These are phyloP conservation scores for Carex littledalei DNA, from an alignment of 176 grass and related monocot genomes.

Conservation along the genomic window DNA sequence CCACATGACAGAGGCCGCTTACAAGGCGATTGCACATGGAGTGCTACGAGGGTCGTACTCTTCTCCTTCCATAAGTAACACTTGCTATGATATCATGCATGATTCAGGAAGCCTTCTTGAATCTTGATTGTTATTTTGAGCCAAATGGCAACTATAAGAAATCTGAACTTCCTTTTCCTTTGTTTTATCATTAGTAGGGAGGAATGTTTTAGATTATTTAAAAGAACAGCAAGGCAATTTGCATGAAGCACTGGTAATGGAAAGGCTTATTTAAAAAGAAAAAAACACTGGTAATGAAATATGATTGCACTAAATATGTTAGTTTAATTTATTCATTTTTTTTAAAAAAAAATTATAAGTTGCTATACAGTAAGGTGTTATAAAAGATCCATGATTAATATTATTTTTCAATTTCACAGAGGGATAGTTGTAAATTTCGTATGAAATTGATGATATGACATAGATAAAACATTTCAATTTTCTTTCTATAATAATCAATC, in stretches of 20 bases:
- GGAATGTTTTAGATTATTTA: background rate
- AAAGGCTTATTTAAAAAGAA: background rate
- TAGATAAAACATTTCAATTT: no score
- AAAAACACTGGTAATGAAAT: no score
- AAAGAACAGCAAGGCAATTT: background rate
- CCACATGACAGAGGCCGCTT: slow-evolving; percentile 70
- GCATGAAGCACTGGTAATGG: background rate
- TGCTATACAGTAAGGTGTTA: no score
- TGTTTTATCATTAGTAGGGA: background rate
- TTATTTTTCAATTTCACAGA: no score
- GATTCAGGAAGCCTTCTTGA: background rate
- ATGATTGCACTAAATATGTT: no score
- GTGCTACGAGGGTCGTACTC: slow-evolving; percentile 27
- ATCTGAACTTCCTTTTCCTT: background rate
- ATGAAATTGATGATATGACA: no score
- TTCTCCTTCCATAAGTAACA: slow-evolving; percentile 38
- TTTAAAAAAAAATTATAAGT: no score
- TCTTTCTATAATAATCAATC: no score
- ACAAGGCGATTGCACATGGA: slow-evolving; percentile 52
- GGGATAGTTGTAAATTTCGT: no score
- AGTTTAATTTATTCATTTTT: no score
- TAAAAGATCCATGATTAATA: no score
- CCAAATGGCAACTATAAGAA: background rate
- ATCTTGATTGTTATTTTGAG: no score
- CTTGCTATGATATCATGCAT: background rate